These are phyloP conservation scores for Venturia effusa DNA, from an alignment of 2,329 filamentous ascomycete species.

Conservation along the genomic window DNA sequence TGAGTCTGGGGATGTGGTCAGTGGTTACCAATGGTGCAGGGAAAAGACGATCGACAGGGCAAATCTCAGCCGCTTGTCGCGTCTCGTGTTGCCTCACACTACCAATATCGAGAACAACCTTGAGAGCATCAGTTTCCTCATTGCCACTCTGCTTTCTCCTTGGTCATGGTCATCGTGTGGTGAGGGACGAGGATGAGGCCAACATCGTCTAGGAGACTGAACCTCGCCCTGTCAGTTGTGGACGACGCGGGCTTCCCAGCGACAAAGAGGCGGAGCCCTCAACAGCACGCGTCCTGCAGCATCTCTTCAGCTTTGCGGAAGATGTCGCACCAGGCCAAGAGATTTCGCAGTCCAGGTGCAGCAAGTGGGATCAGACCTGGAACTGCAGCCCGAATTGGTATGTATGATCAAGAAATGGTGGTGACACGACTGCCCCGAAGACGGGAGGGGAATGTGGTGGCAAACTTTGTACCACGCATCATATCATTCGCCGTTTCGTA, in stretches of 20 bases:
- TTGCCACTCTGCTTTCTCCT: neutral
- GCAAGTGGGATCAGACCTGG: neutral
- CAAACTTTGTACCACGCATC: neutral
- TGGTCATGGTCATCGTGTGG: neutral
- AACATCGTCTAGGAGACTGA: neutral
- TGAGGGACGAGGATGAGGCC: neutral
- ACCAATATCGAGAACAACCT: neutral
- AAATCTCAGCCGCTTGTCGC: neutral
- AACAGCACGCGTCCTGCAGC: neutral
- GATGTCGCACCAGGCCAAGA: neutral
- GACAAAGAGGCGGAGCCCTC: neutral
- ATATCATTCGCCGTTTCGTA: neutral
- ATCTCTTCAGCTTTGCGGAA: neutral
- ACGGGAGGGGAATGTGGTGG: too few relatives aligned
- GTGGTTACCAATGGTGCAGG: neutral
- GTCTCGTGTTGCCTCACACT: neutral
- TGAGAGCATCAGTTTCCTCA: neutral
- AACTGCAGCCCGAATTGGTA: neutral
- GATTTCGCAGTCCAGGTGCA: neutral
- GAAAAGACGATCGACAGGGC: neutral
- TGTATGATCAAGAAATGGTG: neutral
- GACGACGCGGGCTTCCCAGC: neutral
- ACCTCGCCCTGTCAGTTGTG: neutral
- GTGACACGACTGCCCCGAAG: neutral
- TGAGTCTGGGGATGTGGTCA: neutral